Percentiles rank a stretch among this genome's conserved stretches.
Evolutionary conservation across 2,329 filamentous ascomycete genomes (phyloP).

Genomic region (Penicillium frequentans): DNA sequence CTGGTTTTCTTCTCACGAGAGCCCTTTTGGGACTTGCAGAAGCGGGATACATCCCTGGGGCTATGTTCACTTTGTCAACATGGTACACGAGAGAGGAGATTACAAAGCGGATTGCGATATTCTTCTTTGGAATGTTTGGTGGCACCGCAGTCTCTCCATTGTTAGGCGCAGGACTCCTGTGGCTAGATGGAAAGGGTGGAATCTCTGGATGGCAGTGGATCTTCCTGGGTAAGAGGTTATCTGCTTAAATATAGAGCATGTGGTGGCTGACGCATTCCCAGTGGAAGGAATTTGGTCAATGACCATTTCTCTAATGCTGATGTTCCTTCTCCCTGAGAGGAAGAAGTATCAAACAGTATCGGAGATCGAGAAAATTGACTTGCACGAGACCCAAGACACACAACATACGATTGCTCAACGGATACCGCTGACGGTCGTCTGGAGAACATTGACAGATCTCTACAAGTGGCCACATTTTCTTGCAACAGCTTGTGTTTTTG

Average conservation of each 20-base stretch:
- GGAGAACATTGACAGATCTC: conserved; percentile 43
- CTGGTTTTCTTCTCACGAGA: conserved; percentile 48
- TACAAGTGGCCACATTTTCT: conserved; percentile 52
- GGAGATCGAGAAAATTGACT: background rate
- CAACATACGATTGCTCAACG: background rate
- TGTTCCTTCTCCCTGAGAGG: conserved; percentile 4
- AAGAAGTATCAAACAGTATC: background rate
- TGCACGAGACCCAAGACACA: background rate
- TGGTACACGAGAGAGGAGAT: conserved; percentile 53
- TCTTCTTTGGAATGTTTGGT: conserved; percentile 57
- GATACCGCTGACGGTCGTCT: background rate
- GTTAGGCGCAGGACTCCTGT: conserved; percentile 51
- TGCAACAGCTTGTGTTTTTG: conserved; percentile 53
- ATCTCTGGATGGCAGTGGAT: conserved; percentile 55
- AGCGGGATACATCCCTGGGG: conserved; percentile 54
- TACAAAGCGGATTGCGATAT: conserved; percentile 49
- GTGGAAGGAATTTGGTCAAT: conserved; percentile 10
- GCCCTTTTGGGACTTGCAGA: conserved; percentile 51
- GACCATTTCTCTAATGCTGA: background rate
- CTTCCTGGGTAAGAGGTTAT: conserved; percentile 41
- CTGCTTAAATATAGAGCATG: no score
- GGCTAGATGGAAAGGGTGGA: conserved; percentile 43
- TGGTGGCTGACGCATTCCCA: background rate
- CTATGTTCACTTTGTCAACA: conserved; percentile 53
- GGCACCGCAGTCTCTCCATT: conserved; percentile 53